Base-by-base conservation (phyloP, 148 eudicot genomes). In the Rhododendron ovatum region DNA sequence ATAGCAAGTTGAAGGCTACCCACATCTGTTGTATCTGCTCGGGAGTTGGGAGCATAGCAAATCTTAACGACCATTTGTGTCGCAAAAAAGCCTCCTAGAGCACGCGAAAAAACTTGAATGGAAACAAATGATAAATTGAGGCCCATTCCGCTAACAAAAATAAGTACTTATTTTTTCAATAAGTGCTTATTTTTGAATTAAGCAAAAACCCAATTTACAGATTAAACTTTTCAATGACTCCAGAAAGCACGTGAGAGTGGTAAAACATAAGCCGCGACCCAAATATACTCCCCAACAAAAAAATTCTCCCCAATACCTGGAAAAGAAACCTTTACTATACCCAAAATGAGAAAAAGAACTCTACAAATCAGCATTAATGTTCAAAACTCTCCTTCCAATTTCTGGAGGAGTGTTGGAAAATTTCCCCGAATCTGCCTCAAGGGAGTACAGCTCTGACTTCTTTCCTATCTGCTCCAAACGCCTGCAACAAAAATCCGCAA, bases 381-480 rank as follows among this genome's bases (percentile, higher is more conserved):
- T n/a, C 14, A 12, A 80, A 48, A 47, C 14, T 47, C 61, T 80
- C 15, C 37, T 80, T 26, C 14, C 22, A 45, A n/a, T n/a, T 4
- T 79, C 35, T 22, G 15, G 50, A 9, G 50, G 33, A n/a, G n/a
- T n/a, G 30, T 78, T 48, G 37, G 59, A 13, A 81, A 11, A 0
- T 7, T 53, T 80, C 2, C 33, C 12, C 61, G 7, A 30, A 6
- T 53, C 26, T 3, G 26, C 48, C 43, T 95, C 90, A 95, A 69
- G 99, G 98, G 63, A 96, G 94, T 51, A 86, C 87, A 51, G 95
- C 89, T 87, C 94, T 92, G 28, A 95, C 61, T 88, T 92, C 98
- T 87, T 96, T 96, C 89, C 96, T 92, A 90, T 96, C 99, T 37
- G 98, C 94, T 82, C 99, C 99, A 84, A 92, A 95, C 22, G 94